A percentile compares a stretch with the other conserved stretches of the same genome.
Evolutionary conservation across 768 basidiomycete genomes (phyloP).

Genomic region (Tephrocybe rancida): DNA sequence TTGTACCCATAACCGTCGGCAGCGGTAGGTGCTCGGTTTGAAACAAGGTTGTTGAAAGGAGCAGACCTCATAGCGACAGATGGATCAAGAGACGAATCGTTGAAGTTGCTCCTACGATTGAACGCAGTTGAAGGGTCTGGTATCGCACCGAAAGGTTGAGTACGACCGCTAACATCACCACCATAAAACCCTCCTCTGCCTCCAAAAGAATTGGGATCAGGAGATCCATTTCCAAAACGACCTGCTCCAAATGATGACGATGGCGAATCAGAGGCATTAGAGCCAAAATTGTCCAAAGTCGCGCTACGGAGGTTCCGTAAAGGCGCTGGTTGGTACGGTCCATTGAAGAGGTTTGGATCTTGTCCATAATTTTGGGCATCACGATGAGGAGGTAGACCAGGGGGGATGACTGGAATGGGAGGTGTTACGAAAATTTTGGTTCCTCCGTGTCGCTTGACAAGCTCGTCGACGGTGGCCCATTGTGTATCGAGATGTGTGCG

Average conservation of each 20-base stretch:
- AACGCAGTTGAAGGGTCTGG: constrained; percentile 30
- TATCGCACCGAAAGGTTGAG: constrained; percentile 22
- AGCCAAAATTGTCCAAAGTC: constrained; percentile 69
- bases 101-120: constrained; percentile 38
- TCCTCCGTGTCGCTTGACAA: constrained; percentile 51
- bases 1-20: constrained; percentile 43
- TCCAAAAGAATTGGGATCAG: constrained; percentile 63
- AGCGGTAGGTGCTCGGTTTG: constrained; percentile 31
- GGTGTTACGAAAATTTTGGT: constrained; percentile 68
- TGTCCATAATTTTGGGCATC: constrained; percentile 47
- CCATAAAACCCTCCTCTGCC: constrained; percentile 43
- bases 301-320: constrained; percentile 58
- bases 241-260: constrained; percentile 70
- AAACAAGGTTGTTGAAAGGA: constrained; percentile 30
- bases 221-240: constrained; percentile 66
- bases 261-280: constrained; percentile 68
- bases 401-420: constrained; percentile 46
- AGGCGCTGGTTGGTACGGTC: constrained; percentile 71
- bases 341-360: constrained; percentile 45
- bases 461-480: constrained; percentile 67
- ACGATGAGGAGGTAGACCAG: constrained; percentile 48
- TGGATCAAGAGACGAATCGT: constrained; percentile 43
- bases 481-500: constrained; percentile 69
- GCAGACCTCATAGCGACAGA: constrained; percentile 28
- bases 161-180: constrained; percentile 35